phyloP scores from a whole-genome alignment of 1,284 basidiomycete genomes.

The Marasmius fiardii region DNA sequence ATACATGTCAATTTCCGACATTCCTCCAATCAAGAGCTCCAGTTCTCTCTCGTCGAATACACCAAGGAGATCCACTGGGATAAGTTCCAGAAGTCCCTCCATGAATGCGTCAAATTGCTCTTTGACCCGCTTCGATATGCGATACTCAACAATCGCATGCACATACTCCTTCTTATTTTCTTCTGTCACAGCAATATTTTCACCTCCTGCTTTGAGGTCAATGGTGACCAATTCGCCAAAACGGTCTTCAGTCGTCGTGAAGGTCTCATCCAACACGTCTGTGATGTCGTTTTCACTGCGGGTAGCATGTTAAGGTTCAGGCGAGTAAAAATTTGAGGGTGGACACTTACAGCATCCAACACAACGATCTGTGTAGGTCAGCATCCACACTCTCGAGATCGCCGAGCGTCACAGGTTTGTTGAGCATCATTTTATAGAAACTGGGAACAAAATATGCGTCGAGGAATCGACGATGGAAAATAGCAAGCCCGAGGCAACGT shows the following conservation, averaged over 20 bases:
- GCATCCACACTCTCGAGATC: conserved; percentile 92
- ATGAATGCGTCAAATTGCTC: conserved; percentile 97
- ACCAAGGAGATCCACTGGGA: conserved; percentile 92
- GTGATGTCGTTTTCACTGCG: conserved; percentile 90
- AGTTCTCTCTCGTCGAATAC: conserved; percentile 99
- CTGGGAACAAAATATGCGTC: conserved; percentile 99
- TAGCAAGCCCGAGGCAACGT: conserved; percentile 88
- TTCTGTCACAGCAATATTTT: conserved; percentile 85
- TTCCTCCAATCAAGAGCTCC: conserved; percentile 95
- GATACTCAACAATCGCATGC: conserved; percentile 90
- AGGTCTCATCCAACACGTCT: conserved; percentile 93
- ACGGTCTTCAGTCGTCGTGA: conserved; percentile 91
- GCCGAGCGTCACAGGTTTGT: conserved; percentile 81
- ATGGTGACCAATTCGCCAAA: conserved; percentile 97
- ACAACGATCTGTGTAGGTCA: conserved; percentile 86
- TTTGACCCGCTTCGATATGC: conserved; percentile 89
- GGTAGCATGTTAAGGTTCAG: not conserved
- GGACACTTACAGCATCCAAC: conserved; percentile 90
- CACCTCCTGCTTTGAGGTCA: conserved; percentile 88
- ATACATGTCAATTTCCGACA: conserved; percentile 97
- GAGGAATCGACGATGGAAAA: conserved; percentile 98
- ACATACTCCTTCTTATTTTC: conserved; percentile 99
- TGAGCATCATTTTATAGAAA: conserved; percentile 99
- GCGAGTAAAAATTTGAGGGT: not conserved
- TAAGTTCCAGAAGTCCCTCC: conserved; percentile 92